Evolutionary conservation across 306 rosid species (phyloP).

Genomic region (Astragalus membranaceus): DNA sequence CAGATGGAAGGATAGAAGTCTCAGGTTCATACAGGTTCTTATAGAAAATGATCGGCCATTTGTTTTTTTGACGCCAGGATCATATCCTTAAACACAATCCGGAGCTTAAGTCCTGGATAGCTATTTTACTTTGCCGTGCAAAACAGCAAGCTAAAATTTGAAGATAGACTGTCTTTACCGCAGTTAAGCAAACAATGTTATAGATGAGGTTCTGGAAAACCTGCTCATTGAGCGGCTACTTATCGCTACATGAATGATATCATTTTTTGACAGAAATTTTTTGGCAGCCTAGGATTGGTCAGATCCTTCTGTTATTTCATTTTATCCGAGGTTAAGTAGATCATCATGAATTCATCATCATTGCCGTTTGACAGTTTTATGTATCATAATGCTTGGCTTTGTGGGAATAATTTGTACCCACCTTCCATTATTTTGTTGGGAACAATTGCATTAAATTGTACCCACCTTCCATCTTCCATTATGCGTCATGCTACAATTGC

Average conservation of each 20-base stretch:
- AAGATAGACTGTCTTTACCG: slow-evolving; percentile 13
- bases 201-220: slow-evolving; percentile 19
- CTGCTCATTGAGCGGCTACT: slow-evolving; percentile 9
- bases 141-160: slow-evolving; percentile 4
- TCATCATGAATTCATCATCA: slow-evolving; percentile 9
- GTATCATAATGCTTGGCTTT: neutral
- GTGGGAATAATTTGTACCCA: slow-evolving; percentile 18
- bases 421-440: slow-evolving; percentile 10
- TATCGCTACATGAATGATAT: slow-evolving; percentile 8
- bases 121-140: slow-evolving; percentile 18
- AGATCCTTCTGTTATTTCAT: slow-evolving; percentile 20
- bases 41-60: slow-evolving; percentile 11
- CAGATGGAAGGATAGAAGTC: slow-evolving; percentile 40
- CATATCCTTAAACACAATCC: slow-evolving; percentile 15
- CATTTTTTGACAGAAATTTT: slow-evolving; percentile 23
- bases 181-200: slow-evolving; percentile 1
- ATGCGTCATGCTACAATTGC: neutral
- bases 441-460: slow-evolving; percentile 11
- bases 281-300: slow-evolving; percentile 28
- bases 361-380: slow-evolving; percentile 2
- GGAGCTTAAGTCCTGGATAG: slow-evolving; percentile 21
- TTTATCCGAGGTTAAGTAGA: slow-evolving; percentile 8
- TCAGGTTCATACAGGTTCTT: slow-evolving; percentile 29
- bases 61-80: slow-evolving; percentile 14
- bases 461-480: neutral